A percentile compares a stretch with the other conserved stretches of the same genome.
Evolutionary conservation across 73 alveolate genomes (phyloP).

Genomic region (Stentor coeruleus): DNA sequence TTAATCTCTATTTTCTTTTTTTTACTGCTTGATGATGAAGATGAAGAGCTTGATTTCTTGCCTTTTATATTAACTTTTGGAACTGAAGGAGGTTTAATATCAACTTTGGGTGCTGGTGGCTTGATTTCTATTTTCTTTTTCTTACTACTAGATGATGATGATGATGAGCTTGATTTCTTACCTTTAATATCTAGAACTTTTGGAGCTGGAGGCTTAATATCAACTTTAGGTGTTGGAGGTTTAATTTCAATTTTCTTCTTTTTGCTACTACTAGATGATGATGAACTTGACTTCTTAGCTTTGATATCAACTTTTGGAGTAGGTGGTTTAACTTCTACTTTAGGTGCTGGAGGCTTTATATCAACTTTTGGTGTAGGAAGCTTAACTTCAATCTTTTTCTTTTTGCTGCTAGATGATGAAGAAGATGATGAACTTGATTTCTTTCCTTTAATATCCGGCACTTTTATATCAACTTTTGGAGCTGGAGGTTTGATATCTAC

Average conservation of each 20-base stretch:
- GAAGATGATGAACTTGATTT: background rate
- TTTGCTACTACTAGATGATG: background rate
- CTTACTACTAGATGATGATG: background rate
- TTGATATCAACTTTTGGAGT: too few species aligned
- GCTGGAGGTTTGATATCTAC: background rate
- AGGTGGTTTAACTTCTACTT: background rate
- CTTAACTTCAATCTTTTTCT: too few species aligned
- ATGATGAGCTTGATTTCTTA: background rate
- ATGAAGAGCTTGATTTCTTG: too few species aligned
- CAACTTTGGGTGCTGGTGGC: too few species aligned
- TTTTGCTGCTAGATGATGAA: background rate
- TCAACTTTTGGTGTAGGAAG: background rate
- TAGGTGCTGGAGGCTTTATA: background rate
- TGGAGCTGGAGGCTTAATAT: too few species aligned
- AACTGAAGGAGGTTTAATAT: too few species aligned
- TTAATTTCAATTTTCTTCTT: background rate
- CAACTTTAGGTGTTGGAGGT: too few species aligned
- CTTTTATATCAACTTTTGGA: background rate
- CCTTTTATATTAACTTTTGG: background rate
- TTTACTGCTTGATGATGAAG: background rate
- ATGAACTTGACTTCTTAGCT: slow-evolving; percentile 3
- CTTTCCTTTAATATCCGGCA: background rate
- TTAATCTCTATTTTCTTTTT: background rate
- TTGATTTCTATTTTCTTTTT: background rate
- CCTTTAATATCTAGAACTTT: background rate